phyloP scores from a whole-genome alignment of 805 yeast species.

The Hanseniaspora thailandica region DNA sequence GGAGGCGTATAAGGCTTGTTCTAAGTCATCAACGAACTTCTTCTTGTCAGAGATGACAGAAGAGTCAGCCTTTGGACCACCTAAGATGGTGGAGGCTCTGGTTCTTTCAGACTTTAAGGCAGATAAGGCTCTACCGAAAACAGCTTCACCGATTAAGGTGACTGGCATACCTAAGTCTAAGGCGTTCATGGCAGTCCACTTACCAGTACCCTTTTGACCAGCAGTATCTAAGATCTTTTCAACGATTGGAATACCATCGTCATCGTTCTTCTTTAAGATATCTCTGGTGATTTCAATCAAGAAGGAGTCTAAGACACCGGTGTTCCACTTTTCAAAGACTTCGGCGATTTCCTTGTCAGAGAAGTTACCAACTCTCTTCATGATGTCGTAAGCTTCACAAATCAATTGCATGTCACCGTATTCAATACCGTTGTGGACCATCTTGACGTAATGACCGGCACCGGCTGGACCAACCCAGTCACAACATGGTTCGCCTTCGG shows the following conservation, averaged over 20 bases:
- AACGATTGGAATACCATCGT: constrained; percentile 82
- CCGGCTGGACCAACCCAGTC: constrained; percentile 99
- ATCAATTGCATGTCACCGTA: constrained; percentile 99
- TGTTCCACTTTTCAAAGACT: constrained; percentile 88
- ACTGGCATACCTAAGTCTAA: constrained; percentile 97
- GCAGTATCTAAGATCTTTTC: constrained; percentile 96
- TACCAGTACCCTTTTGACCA: constrained; percentile 99
- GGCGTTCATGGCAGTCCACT: constrained; percentile 98
- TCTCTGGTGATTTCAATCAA: constrained; percentile 93
- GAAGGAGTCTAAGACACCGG: constrained; percentile 94
- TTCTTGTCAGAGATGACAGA: constrained; percentile 62
- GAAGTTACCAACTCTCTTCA: constrained; percentile 89
- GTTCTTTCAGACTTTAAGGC: constrained; percentile 85
- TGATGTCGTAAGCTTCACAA: constrained; percentile 91
- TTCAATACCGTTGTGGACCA: constrained; percentile 99
- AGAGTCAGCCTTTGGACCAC: constrained; percentile 58
- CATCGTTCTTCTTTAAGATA: constrained; percentile 77
- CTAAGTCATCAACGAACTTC: constrained; percentile 81
- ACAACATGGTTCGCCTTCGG: constrained; percentile 98
- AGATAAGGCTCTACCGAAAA: constrained; percentile 89
- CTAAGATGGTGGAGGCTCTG: constrained; percentile 64
- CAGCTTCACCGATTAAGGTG: constrained; percentile 97
- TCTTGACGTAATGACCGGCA: constrained; percentile 96
- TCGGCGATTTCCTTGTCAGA: constrained; percentile 84
- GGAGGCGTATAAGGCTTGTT: constrained; percentile 97